Base-by-base conservation (phyloP, 2,329 filamentous ascomycete genomes). In the Colletotrichum chlorophyti region DNA sequence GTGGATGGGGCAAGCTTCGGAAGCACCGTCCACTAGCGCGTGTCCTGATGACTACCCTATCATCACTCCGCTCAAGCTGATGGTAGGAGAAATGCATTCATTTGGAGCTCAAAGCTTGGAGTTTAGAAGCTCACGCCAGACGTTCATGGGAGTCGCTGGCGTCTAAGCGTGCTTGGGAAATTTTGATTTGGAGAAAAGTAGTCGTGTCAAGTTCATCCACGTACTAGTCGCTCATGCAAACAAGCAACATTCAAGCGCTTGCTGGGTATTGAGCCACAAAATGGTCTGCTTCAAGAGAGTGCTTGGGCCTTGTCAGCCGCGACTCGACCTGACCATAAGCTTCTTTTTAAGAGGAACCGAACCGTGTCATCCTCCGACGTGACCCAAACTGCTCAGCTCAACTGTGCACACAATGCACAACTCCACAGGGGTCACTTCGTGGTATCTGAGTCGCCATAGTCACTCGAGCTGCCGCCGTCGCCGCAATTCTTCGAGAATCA, bases 141-240 rank as follows among this genome's bases (percentile, higher is more conserved):
- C 15, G 31, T 43, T 38, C 21, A 51, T 37, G 26, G 37, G 42
- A 31, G 24, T 45, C 40, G 51, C 38, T 55, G 32, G 52, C 26
- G 23, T 50, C 31, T 24, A 43, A 23, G 14, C n/a, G 27, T 50
- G 51, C 57, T 57, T 57, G 57, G 31, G 23, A n/a, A 17, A 15
- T 53, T 40, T 55, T 57, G 51, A 46, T 60, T 50, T n/a, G 52
- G 32, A 38, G 57, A 29, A 40, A 55, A 24, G 31, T 34, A n/a
- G 27, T 41, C 47, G 45, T 60, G 57, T 60, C 57, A 60, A 57
- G 57, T 60, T 60, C 57, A 45, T 60, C 57, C 51, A 57, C 57
- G 45, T 52, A 40, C 15, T 50, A 17, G 14, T 40, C 38, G 51
- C 45, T 50, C 31, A 60, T 46, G 57, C 57, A 57, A 57, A 46